phyloP scores from a whole-genome alignment of 768 basidiomycete genomes.

The Lentinus brumalis region DNA sequence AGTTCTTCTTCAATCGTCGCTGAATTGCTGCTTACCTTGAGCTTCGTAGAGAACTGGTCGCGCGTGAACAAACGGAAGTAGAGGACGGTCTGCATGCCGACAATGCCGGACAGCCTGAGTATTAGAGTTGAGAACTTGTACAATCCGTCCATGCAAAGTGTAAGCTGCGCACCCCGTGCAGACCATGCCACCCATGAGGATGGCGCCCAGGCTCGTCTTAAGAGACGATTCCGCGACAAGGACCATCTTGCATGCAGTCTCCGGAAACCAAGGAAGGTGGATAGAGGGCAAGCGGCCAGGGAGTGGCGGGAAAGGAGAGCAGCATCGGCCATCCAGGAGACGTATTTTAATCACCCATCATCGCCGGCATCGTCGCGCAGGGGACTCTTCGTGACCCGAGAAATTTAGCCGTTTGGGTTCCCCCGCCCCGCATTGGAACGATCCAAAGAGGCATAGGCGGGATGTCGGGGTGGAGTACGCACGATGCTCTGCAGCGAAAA shows the following conservation, averaged over 20 bases:
- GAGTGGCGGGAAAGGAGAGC: not conserved
- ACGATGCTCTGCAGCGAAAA: no score
- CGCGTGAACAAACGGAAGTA: constrained; percentile 25
- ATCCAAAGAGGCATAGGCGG: no score
- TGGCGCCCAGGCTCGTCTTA: constrained; percentile 17
- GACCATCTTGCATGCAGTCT: constrained; percentile 7
- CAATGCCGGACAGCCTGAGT: constrained; percentile 26
- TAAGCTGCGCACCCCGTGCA: constrained; percentile 20
- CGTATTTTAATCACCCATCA: not conserved
- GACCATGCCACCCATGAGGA: constrained; percentile 26
- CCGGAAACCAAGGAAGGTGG: not conserved
- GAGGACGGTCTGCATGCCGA: constrained; percentile 26
- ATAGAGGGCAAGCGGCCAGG: not conserved
- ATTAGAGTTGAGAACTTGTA: not conserved
- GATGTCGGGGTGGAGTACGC: no score
- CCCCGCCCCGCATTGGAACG: no score
- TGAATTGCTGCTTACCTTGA: constrained; percentile 16
- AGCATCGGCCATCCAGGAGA: not conserved
- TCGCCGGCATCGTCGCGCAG: no score
- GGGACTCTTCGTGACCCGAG: no score
- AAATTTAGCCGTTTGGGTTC: no score
- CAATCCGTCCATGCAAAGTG: not conserved
- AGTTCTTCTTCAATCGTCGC: not conserved
- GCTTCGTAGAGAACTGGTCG: constrained; percentile 19
- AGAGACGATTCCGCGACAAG: constrained; percentile 3